A percentile compares a stretch with the other conserved stretches of the same genome.
Evolutionary conservation across 495 filamentous ascomycete species (phyloP).

Genomic region (Amniculicola lignicola): DNA sequence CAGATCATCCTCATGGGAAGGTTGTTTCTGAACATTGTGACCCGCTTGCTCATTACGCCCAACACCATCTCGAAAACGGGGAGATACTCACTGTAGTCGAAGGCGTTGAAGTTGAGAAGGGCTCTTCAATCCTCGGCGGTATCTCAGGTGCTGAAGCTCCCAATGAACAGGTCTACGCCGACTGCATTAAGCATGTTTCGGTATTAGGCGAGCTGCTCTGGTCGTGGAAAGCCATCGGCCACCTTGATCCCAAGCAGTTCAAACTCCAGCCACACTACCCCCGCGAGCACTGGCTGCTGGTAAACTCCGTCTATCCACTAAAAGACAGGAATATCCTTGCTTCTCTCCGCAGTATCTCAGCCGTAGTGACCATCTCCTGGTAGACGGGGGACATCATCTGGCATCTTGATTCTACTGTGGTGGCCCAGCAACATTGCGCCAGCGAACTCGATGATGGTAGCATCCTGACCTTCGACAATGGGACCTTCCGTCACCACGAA

Average conservation of each 20-base stretch:
- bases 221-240: constrained; percentile 47
- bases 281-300: constrained; percentile 49
- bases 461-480: constrained; percentile 51
- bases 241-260: constrained; percentile 41
- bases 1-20: constrained; percentile 42
- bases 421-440: constrained; percentile 49
- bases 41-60: constrained; percentile 48
- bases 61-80: constrained; percentile 48
- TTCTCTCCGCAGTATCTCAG: constrained; percentile 45
- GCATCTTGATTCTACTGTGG: constrained; percentile 43
- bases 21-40: constrained; percentile 45
- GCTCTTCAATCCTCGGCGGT: constrained; percentile 42
- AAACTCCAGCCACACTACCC: constrained; percentile 45
- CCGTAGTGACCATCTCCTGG: constrained; percentile 46
- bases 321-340: constrained; percentile 47
- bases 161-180: constrained; percentile 43
- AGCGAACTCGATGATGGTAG: constrained; percentile 43
- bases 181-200: constrained; percentile 49
- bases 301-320: constrained; percentile 45
- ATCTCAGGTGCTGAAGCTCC: constrained; percentile 45
- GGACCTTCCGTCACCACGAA: constrained; percentile 43
- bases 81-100: constrained; percentile 45
- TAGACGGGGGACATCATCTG: constrained; percentile 44
- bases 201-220: constrained; percentile 40
- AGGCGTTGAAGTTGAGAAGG: constrained; percentile 41